These are phyloP conservation scores for Apium graveolens DNA, from an alignment of 129 eudicot genomes.

Conservation along the genomic window DNA sequence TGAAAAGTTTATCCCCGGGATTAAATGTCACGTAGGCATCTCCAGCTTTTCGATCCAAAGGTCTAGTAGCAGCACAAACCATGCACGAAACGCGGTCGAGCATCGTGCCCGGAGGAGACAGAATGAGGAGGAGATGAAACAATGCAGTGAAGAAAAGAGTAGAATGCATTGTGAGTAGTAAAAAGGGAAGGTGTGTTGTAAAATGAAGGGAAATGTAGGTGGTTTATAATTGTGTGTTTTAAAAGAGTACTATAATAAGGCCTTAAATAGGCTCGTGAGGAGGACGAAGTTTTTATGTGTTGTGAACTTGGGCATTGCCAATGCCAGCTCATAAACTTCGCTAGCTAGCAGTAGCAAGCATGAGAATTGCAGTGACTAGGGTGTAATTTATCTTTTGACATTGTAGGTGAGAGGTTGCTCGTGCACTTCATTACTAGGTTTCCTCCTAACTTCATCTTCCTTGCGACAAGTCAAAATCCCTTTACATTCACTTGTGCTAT, in stretches of 20 bases:
- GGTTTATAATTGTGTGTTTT: neutral
- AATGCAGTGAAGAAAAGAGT: slow-evolving; percentile 23
- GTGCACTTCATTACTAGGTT: slow-evolving; percentile 26
- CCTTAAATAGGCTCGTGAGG: slow-evolving; percentile 41
- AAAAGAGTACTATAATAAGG: neutral
- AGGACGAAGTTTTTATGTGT: slow-evolving; percentile 5
- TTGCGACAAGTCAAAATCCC: neutral
- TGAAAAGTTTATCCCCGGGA: slow-evolving; percentile 21
- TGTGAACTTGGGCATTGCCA: slow-evolving; percentile 9
- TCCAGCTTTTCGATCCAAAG: slow-evolving; percentile 21
- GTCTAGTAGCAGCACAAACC: slow-evolving; percentile 24
- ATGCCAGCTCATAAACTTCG: slow-evolving; percentile 48
- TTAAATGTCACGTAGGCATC: slow-evolving; percentile 29
- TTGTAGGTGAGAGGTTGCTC: slow-evolving; percentile 26
- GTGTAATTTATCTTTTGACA: slow-evolving; percentile 14
- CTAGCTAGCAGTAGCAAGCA: slow-evolving; percentile 23
- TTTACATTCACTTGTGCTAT: neutral
- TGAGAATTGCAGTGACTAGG: slow-evolving; percentile 21
- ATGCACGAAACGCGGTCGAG: neutral
- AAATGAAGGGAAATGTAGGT: slow-evolving; percentile 5
- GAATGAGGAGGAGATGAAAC: slow-evolving; percentile 26
- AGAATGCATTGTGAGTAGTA: slow-evolving; percentile 20
- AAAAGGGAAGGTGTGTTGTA: neutral
- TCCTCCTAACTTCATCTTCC: neutral
- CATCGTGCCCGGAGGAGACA: slow-evolving; percentile 18